These are phyloP conservation scores for Suillus clintonianus DNA, from an alignment of 768 basidiomycete species.

Conservation along the genomic window DNA sequence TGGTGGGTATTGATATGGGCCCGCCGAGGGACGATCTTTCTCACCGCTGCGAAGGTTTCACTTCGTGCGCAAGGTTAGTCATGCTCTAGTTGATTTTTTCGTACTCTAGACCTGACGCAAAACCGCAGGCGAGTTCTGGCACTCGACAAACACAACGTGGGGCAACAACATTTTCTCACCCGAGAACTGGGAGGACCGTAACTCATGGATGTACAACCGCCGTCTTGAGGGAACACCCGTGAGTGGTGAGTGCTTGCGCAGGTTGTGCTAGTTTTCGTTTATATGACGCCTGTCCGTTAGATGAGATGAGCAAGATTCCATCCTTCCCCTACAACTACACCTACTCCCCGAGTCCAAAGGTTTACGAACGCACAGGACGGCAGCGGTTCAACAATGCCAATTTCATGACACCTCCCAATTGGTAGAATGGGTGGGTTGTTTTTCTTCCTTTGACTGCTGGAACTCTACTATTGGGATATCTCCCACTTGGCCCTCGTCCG, in stretches of 20 bases:
- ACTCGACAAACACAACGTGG: conserved; percentile 79
- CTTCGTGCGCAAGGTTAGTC: neutral
- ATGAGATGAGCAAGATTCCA: neutral
- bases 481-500: conserved; percentile 23
- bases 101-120: conserved; percentile 15
- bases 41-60: neutral
- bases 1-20: conserved; percentile 67
- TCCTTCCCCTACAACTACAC: conserved; percentile 58
- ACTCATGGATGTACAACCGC: conserved; percentile 67
- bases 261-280: neutral
- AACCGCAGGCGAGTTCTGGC: conserved; percentile 40
- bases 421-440: conserved; percentile 63
- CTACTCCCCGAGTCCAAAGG: conserved; percentile 71
- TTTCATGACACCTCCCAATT: conserved; percentile 85
- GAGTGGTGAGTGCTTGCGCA: neutral
- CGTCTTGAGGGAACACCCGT: conserved; percentile 60
- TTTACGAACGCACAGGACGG: conserved; percentile 95
- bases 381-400: conserved; percentile 92
- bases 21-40: neutral
- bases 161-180: conserved; percentile 94
- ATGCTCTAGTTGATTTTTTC: neutral
- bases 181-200: conserved; percentile 86
- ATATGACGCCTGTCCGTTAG: neutral
- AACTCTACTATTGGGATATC: neutral
- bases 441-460: neutral